These are phyloP conservation scores for Tolypocladium amazonense DNA, from an alignment of 2,329 filamentous ascomycete genomes.

Conservation along the genomic window DNA sequence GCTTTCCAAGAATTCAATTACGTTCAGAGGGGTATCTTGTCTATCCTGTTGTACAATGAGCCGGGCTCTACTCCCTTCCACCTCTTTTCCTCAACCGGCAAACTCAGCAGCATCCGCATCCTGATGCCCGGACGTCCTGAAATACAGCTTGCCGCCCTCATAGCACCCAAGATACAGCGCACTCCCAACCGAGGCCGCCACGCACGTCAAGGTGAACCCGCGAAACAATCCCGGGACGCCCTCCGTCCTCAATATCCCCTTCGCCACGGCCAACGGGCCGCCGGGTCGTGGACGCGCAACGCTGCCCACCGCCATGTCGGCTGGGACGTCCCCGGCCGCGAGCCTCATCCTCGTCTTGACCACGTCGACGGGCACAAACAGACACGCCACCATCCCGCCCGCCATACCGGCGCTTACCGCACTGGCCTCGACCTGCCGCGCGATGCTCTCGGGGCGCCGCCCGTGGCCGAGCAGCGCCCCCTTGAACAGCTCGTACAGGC, in stretches of 20 bases:
- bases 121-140: not conserved
- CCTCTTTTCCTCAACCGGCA: not conserved
- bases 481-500: constrained; percentile 5
- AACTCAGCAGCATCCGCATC: not conserved
- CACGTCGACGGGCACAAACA: constrained; percentile 10
- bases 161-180: constrained; percentile 4
- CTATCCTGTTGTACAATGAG: not conserved
- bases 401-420: constrained; percentile 6
- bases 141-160: constrained; percentile 4
- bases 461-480: not conserved
- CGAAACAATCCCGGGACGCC: constrained; percentile 2
- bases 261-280: not conserved
- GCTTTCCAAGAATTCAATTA: not conserved
- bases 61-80: not conserved
- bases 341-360: constrained; percentile 11
- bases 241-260: constrained; percentile 1
- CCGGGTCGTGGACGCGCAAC: not conserved
- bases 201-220: constrained; percentile 2
- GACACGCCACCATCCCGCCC: constrained; percentile 1
- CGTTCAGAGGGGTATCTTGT: not conserved
- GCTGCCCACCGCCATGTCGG: not conserved
- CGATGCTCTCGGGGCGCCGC: not conserved
- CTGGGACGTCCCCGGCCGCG: constrained; percentile 1
- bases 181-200: constrained; percentile 1
- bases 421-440: constrained; percentile 1